These are phyloP conservation scores for Solanum hybrid DNA, from an alignment of 305 asterid species.

Conservation along the genomic window DNA sequence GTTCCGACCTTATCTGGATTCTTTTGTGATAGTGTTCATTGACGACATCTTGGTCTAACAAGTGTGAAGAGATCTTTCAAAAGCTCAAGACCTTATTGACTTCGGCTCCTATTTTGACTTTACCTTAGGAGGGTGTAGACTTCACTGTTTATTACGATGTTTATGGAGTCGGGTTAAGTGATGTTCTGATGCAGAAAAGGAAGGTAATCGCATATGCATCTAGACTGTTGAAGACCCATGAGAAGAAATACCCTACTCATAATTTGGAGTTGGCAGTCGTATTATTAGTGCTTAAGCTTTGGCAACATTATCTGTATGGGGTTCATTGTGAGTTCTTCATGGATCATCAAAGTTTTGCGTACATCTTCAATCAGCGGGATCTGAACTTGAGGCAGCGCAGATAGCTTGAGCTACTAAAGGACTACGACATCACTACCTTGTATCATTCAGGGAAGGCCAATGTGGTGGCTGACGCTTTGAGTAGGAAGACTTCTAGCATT, in stretches of 20 bases:
- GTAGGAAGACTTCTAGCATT: background rate
- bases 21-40: background rate
- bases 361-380: background rate
- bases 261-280: background rate
- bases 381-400: background rate
- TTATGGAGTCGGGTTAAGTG: no score
- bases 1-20: background rate
- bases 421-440: background rate
- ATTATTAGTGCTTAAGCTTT: background rate
- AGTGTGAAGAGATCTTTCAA: background rate
- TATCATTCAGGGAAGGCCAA: background rate
- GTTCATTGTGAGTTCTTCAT: background rate
- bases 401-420: background rate
- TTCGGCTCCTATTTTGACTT: no score
- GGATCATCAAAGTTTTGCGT: background rate
- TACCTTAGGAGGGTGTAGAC: background rate
- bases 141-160: no score
- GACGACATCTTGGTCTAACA: background rate
- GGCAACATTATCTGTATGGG: background rate
- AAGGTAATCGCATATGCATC: background rate
- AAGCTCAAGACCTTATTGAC: background rate
- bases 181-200: background rate
- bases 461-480: background rate
- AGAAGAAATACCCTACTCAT: background rate
- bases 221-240: background rate